These are phyloP conservation scores for Backusella circina DNA, from an alignment of 192 early-diverging fungal species.

Conservation along the genomic window DNA sequence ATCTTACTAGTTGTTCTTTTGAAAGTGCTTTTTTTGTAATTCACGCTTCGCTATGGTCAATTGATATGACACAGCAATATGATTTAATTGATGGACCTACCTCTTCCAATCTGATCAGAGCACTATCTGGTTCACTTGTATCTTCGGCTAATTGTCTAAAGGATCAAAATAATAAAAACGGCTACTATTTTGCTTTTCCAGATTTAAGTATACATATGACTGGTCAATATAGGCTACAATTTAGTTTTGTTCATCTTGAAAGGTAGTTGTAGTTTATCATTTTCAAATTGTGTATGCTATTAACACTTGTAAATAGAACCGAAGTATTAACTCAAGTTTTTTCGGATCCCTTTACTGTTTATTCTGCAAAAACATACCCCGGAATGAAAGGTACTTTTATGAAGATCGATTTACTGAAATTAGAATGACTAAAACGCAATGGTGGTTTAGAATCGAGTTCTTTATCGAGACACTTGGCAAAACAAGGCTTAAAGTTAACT, in stretches of 20 bases:
- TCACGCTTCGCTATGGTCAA: conserved; percentile 60
- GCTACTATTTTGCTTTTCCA: conserved; percentile 77
- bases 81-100: conserved; percentile 37
- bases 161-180: conserved; percentile 52
- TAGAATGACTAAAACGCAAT: not conserved
- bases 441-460: conserved; percentile 62
- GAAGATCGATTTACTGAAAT: not conserved
- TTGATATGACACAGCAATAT: conserved; percentile 52
- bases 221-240: conserved; percentile 66
- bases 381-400: conserved; percentile 72
- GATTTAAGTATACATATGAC: conserved; percentile 73
- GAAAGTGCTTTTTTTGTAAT: conserved; percentile 49
- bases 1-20: not conserved
- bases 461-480: conserved; percentile 73
- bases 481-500: conserved; percentile 76
- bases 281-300: not conserved
- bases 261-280: conserved; percentile 35
- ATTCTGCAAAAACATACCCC: conserved; percentile 72
- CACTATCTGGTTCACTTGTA: conserved; percentile 57
- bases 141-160: conserved; percentile 54
- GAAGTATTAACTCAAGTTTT: conserved; percentile 46
- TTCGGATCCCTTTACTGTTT: conserved; percentile 73
- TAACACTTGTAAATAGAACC: not conserved
- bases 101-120: conserved; percentile 52
- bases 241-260: conserved; percentile 64